Percentiles rank a stretch among this genome's conserved stretches.
These are phyloP conservation scores for Pichia sp. DNA, from an alignment of 1,139 yeast genomes.

Conservation along the genomic window DNA sequence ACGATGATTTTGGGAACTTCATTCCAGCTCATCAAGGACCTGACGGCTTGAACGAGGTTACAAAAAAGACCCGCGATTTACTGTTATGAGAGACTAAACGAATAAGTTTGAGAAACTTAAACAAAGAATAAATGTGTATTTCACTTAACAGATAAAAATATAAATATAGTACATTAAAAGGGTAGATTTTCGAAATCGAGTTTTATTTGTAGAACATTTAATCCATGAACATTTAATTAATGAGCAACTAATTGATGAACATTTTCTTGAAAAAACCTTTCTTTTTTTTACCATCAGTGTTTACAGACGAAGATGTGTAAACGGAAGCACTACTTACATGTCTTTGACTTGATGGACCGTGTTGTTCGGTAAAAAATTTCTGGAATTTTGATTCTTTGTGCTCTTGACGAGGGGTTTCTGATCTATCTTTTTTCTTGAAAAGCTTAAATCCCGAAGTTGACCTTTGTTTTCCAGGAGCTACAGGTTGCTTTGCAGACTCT, in stretches of 20 bases:
- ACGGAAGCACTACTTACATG: slow-evolving; percentile 14
- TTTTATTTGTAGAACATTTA: too few relatives aligned
- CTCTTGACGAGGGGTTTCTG: not conserved
- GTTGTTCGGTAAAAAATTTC: slow-evolving; percentile 22
- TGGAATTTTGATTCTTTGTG: slow-evolving; percentile 15
- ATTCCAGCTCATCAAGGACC: slow-evolving; percentile 19
- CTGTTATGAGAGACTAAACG: too few relatives aligned
- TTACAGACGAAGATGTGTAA: not conserved
- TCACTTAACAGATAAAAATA: too few relatives aligned
- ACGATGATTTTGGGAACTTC: slow-evolving; percentile 29
- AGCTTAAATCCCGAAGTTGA: not conserved
- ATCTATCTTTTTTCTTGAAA: not conserved
- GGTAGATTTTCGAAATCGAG: too few relatives aligned
- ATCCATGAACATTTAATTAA: not conserved
- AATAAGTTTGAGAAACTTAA: too few relatives aligned
- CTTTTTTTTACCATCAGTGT: slow-evolving; percentile 30
- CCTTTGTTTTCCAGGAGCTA: not conserved
- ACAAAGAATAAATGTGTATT: too few relatives aligned
- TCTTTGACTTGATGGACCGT: slow-evolving; percentile 14
- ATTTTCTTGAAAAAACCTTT: slow-evolving; percentile 49
- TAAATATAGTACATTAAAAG: too few relatives aligned
- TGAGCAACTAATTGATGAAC: slow-evolving; percentile 35
- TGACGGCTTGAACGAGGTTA: not conserved
- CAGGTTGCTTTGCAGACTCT: not conserved
- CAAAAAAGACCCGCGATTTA: not conserved